Evolutionary conservation across 169 alveolate species (phyloP), one percentile per base, ranked within the genome.

Genomic region (Eimeria mitis): DNA sequence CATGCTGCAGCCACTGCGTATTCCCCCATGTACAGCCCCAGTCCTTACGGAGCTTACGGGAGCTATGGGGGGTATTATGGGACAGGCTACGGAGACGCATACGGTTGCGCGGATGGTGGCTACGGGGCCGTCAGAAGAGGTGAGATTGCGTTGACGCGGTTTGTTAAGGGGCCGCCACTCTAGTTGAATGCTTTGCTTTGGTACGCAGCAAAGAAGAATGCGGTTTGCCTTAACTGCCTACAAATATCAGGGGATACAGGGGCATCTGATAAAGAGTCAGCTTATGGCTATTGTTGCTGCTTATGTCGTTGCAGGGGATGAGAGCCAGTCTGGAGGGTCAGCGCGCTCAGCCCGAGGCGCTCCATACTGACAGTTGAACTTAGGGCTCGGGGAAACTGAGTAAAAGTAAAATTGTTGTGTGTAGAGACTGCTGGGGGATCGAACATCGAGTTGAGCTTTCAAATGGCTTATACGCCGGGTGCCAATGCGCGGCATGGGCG

Each of bases 311-410:
- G 75, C 76, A 83, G 90, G 90, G 56, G 90, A 83, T 83, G 90
- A 83, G 73, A 76, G 90, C 16, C 81, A 87, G 28, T 0, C 83
- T 40, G 78, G 83, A 87, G 94, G 91, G 37, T 0, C 92, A 16
- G 40, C 94, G 49, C 94, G 94, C 52, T 61, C 94, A n/a, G 94
- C 94, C 37, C 56, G 94, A 40, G 94, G 94, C 34, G 94, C 94
- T 42, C 94, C 94, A 21, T 87, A 87, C 68, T 87, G 94, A 85
- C 56, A 1, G 70, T 40, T 78, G 68, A n/a, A 47, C 70, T 78
- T 25, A 13, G 65, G 88, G 65, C 28, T 47, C 68, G 49, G 88
- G 88, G 68, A 28, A 4, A 19, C 61, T 34, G 61, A 78, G 31
- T 23, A n/a, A 78, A n/a, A n/a, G 88, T 13, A 28, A 78, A 78